Base-by-base conservation (phyloP, 1,284 basidiomycete species). In the Tremellales sp. region DNA sequence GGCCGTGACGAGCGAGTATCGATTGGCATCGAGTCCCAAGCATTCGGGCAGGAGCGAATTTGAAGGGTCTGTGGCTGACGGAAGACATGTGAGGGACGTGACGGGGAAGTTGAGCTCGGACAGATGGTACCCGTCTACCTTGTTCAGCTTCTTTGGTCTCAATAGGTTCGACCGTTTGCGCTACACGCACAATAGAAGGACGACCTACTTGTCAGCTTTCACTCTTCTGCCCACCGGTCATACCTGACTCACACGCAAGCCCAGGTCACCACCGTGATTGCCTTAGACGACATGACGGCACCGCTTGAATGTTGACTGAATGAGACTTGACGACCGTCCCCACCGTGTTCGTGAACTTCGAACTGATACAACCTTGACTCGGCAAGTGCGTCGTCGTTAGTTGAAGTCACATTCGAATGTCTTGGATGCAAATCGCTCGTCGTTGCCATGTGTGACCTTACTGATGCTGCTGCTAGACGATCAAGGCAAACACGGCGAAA, bases 81-180 rank as follows among this genome's bases (percentile, higher is more conserved):
- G 29, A 13, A 57, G 47, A 53, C 89, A 93, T 7, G 85, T 88
- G 51, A 92, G 72, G 37, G 85, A 83, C 5, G 79, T 81, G 65
- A 88, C 84, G 37, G 92, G 84, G 69, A 89, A 89, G 68, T 93
- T 93, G 52, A 93, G 81, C 26, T 85, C 87, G 4, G 88, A 87
- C 44, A 89, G 85, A 68, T 93, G 89, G 58, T 73, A 77, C 19
- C 76, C 76, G 53, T 75, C 71, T 73, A 40, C 17, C n/a, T n/a
- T 15, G 13, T 24, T 12, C 35, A 39, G 36, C 29, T 8, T 8
- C 8, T 31, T 31, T 8, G 10, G 15, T 31, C 8, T 31, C 29
- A 31, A 31, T 31, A 8, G n/a, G n/a, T 15, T 31, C 29, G 15
- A 31, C 10, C 8, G 29, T 8, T 31, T 31, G 29, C 8, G 8